phyloP scores from a whole-genome alignment of 106 monocot species.

The Allium fistulosum region DNA sequence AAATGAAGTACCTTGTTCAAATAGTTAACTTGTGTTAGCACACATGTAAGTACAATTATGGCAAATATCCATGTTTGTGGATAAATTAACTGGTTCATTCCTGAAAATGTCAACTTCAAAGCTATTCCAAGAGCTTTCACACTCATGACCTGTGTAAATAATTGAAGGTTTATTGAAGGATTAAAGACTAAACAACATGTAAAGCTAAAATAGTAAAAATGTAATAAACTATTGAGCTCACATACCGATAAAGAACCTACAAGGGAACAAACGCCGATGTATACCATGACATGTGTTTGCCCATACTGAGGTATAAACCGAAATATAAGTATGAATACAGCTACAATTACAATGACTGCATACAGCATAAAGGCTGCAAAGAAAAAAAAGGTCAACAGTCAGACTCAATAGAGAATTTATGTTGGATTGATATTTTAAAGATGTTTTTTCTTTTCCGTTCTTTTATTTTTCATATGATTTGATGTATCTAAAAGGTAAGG shows the following conservation, averaged over 20 bases:
- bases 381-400: neutral
- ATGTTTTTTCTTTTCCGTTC: no score
- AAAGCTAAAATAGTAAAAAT: neutral
- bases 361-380: conserved; percentile 44
- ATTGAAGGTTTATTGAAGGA: neutral
- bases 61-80: conserved; percentile 53
- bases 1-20: conserved; percentile 41
- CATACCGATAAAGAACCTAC: conserved; percentile 52
- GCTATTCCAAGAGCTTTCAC: conserved; percentile 75
- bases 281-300: conserved; percentile 44
- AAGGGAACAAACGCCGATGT: conserved; percentile 46
- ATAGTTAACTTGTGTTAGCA: conserved; percentile 53
- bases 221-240: neutral
- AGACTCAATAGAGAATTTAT: no score
- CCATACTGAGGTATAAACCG: conserved; percentile 35
- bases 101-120: conserved; percentile 61
- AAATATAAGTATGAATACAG: conserved; percentile 35
- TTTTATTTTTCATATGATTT: no score
- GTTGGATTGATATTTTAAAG: no score
- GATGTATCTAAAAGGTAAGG: no score
- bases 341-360: conserved; percentile 27
- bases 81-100: conserved; percentile 62
- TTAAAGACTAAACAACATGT: neutral
- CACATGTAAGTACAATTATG: conserved; percentile 36
- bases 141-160: conserved; percentile 47